Evolutionary conservation across 345 rosid species (phyloP).

Genomic region (Geranium rotundifolium): DNA sequence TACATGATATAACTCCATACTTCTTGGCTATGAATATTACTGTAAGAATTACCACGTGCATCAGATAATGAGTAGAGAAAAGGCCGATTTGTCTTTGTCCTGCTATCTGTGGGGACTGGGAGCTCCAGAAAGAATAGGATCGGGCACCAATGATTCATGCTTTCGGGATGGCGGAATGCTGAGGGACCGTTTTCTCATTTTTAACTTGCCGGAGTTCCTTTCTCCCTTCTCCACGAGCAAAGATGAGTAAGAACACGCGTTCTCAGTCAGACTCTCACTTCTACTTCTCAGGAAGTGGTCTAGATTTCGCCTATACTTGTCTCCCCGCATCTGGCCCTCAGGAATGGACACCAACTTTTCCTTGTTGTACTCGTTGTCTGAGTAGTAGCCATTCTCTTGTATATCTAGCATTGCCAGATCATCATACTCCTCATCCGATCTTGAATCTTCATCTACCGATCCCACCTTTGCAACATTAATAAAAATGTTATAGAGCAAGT

Average conservation of each 20-base stretch:
- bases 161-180: constrained; percentile 67
- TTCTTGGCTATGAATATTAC: too few species aligned
- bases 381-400: constrained; percentile 48
- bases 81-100: too few species aligned
- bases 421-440: constrained; percentile 91
- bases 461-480: constrained; percentile 45
- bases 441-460: constrained; percentile 91
- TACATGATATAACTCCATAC: too few species aligned
- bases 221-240: constrained; percentile 33
- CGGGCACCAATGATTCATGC: constrained; percentile 24
- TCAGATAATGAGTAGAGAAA: too few species aligned
- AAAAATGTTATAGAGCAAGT: too few species aligned
- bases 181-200: constrained; percentile 58
- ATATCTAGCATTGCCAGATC: constrained; percentile 87
- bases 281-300: constrained; percentile 14
- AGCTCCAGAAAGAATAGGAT: neutral
- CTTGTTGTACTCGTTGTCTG: constrained; percentile 42
- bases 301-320: neutral
- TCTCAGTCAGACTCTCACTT: constrained; percentile 35
- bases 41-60: too few species aligned
- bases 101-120: neutral
- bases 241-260: constrained; percentile 33
- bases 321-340: neutral
- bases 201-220: constrained; percentile 22
- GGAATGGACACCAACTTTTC: constrained; percentile 16